Base-by-base conservation (phyloP, 148 eudicot genomes). In the Polygonum aviculare region DNA sequence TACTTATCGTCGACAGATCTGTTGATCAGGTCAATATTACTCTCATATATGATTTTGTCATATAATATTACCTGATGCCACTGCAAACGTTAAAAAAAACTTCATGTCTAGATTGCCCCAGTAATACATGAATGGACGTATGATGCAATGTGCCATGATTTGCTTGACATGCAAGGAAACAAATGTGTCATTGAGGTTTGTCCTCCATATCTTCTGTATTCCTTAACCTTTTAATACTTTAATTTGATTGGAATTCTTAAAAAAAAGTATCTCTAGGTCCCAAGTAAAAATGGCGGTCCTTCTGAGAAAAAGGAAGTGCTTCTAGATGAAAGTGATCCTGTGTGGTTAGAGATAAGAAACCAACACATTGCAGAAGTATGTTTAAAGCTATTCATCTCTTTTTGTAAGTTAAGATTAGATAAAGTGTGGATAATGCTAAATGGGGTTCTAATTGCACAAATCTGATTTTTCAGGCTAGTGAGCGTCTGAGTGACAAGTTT, bases 71-170 rank as follows among this genome's bases (percentile, higher is more conserved):
- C 54, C 4, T 35, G 77, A 38, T 74, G 74, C 50, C 41, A 72
- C 10, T 31, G 35, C 8, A 63, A 41, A 39, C 16, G 36, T 21
- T 7, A 10, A 36, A 49, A 39, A 18, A 75, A n/a, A 75, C 26
- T 77, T 44, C 38, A 52, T 75, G 12, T 83, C 49, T 77, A 95
- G 99, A 89, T 95, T 83, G 98, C 99, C 82, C 99, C 99, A 7
- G 84, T 95, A 73, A 95, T 95, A 80, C 99, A 95, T 81, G 99
- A 95, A 84, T 95, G 99, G 99, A 93, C 98, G 31, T 95, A 95
- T 74, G 99, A 93, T 85, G 97, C 99, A 69, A 95, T 95, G 98
- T 93, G 98, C 75, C 99, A 93, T 75, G 99, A 95, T 81, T 86
- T 95, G 75, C 88, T 95, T 48, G 96, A 93, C 70, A 83, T 93